Evolutionary conservation across 2,329 filamentous ascomycete genomes (phyloP), one percentile per base, ranked within the genome.

Genomic region (Huntiella savannae): DNA sequence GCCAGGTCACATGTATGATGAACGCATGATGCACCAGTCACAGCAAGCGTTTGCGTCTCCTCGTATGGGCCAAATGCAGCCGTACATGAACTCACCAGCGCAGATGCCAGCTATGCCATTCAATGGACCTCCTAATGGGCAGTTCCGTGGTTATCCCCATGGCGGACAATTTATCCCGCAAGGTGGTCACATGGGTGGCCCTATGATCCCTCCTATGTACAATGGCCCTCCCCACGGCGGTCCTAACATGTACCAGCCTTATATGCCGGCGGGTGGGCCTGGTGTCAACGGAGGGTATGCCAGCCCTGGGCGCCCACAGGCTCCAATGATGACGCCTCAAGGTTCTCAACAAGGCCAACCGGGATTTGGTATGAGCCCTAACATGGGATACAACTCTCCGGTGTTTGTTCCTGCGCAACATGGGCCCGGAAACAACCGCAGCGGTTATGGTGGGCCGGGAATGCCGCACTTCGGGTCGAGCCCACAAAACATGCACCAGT

Each of bases 251-350:
- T 67, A 84, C 15, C 77, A 73, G 12, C 82, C 64, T 63, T 82
- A 66, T 70, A 86, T 73, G 69, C 78, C 61, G 32, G 67, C 70
- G 15, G 65, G 62, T 36, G 70, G 67, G 2, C 69, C 69, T 13
- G 73, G 71, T 12, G 48, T 22, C 73, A 75, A 53, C 61, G 65
- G 6, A 70, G 76, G 46, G 75, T 94, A 83, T 57, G 82, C 85
- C n/a, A 95, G 88, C 58, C 88, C 88, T 1, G 78, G 84, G 48
- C 75, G 86, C 41, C 77, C 79, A 22, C 60, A 67, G 15, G 84
- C 91, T 10, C 79, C 84, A 2, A 85, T 92, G 78, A 96, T 96
- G 88, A 82, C 79, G 56, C 87, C 87, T 53, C 85, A 94, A 63
- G 84, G 84, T 47, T 95, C 87, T 22, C 88, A 95, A 57, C 87